phyloP scores from a whole-genome alignment of 2,329 filamentous ascomycete species.

The Hymenoscyphus fraxineus region DNA sequence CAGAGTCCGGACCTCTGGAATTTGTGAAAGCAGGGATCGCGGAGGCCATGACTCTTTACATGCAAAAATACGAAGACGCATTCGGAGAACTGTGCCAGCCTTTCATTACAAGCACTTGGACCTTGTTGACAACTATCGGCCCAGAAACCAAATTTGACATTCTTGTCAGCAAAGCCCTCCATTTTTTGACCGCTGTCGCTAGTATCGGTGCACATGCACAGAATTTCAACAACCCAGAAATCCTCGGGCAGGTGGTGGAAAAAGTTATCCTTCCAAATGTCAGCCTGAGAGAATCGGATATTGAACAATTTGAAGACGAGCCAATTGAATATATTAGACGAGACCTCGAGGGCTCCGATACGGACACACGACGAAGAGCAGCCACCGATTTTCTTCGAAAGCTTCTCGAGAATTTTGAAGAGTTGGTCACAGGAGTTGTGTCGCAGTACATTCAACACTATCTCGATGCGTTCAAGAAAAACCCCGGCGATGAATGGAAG shows the following conservation, averaged over 20 bases:
- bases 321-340: conserved; percentile 96
- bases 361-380: conserved; percentile 84
- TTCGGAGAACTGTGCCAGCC: conserved; percentile 76
- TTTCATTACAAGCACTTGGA: conserved; percentile 91
- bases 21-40: conserved; percentile 91
- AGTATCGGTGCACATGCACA: conserved; percentile 72
- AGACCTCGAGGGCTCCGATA: conserved; percentile 94
- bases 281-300: conserved; percentile 83
- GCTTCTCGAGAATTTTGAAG: conserved; percentile 84
- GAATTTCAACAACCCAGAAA: conserved; percentile 78
- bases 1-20: conserved; percentile 79
- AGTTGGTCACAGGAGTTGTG: conserved; percentile 80
- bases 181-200: conserved; percentile 89
- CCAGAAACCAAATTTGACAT: conserved; percentile 90
- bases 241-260: conserved; percentile 83
- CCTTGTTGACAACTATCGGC: conserved; percentile 79
- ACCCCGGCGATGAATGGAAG: conserved; percentile 75
- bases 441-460: conserved; percentile 84
- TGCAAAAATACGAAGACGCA: conserved; percentile 92
- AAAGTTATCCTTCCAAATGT: conserved; percentile 96
- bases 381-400: conserved; percentile 92
- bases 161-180: conserved; percentile 87
- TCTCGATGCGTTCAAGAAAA: conserved; percentile 67
- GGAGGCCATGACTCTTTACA: conserved; percentile 83
- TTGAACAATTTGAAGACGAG: conserved; percentile 96